Conservation (phyloP, 2,329 filamentous ascomycete species). For the Aspergillus ibericus region DNA sequence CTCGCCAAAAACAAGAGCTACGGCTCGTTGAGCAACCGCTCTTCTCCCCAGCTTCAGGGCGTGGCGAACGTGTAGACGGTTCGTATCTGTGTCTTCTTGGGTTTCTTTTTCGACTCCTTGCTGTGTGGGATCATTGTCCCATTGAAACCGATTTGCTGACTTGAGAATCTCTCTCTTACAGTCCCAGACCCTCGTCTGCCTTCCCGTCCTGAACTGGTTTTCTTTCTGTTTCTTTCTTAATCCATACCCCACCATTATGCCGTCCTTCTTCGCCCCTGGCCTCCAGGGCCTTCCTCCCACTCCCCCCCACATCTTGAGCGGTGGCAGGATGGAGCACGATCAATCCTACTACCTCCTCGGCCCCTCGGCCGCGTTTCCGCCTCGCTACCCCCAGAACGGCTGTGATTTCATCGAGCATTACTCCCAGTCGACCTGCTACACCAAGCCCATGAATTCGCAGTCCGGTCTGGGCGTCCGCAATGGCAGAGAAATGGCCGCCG, state of each 20-base stretch:
- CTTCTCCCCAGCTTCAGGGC: constrained; percentile 39
- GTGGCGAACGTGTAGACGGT: constrained; percentile 46
- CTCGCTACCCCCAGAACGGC: constrained; percentile 45
- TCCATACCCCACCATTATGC: constrained; percentile 39
- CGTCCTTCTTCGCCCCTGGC: constrained; percentile 44
- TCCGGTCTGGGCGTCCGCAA: constrained; percentile 31
- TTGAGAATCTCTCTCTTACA: constrained; percentile 16
- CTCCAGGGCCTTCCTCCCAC: constrained; percentile 44
- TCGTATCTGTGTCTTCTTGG: constrained; percentile 25
- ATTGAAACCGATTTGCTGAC: constrained; percentile 23
- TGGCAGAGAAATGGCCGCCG: constrained; percentile 35
- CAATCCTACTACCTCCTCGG: constrained; percentile 41
- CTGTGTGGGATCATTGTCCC: not conserved
- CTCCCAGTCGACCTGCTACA: constrained; percentile 44
- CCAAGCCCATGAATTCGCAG: constrained; percentile 35
- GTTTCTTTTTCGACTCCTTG: constrained; percentile 1
- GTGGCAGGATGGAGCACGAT: constrained; percentile 40
- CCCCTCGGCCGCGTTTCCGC: constrained; percentile 39
- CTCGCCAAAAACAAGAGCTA: constrained; percentile 35
- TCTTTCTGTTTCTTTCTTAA: constrained; percentile 16
- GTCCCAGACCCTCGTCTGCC: constrained; percentile 35
- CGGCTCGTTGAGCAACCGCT: constrained; percentile 44
- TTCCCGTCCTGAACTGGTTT: constrained; percentile 37
- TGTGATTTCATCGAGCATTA: constrained; percentile 50
- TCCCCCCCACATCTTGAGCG: constrained; percentile 41